Conservation (phyloP, 1,139 yeast species). For the Blastobotrys persicus region DNA sequence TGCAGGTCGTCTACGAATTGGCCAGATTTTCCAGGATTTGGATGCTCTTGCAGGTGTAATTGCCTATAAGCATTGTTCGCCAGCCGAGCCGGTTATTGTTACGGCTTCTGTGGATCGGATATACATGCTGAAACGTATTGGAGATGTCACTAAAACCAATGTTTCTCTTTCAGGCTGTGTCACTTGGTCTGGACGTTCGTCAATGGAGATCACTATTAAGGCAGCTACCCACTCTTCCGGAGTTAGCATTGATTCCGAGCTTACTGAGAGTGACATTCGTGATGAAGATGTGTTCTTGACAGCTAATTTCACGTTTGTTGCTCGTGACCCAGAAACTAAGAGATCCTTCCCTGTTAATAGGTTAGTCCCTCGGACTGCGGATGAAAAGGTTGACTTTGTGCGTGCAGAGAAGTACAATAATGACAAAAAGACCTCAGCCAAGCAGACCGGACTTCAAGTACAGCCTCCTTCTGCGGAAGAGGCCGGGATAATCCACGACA, state of each 20-base stretch:
- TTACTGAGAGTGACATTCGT: conserved; percentile 41
- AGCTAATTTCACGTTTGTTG: conserved; percentile 93
- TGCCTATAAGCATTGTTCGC: conserved; percentile 81
- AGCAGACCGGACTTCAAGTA: conserved; percentile 52
- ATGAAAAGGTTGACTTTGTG: conserved; percentile 78
- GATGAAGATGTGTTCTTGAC: conserved; percentile 63
- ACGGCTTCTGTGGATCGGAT: conserved; percentile 94
- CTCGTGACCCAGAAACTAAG: conserved; percentile 87
- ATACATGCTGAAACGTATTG: conserved; percentile 81
- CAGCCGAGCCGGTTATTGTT: conserved; percentile 89
- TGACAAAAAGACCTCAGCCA: conserved; percentile 75
- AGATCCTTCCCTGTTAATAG: conserved; percentile 82
- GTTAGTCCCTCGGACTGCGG: conserved; percentile 67
- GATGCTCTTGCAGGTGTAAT: conserved; percentile 88
- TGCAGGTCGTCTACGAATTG: conserved; percentile 83
- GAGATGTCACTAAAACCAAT: conserved; percentile 70
- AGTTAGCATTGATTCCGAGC: conserved; percentile 33
- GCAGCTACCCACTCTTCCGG: conserved; percentile 71
- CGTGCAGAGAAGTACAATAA: conserved; percentile 89
- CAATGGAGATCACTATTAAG: conserved; percentile 91
- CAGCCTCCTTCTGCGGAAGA: conserved; percentile 70
- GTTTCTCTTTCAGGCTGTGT: conserved; percentile 83
- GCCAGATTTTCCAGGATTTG: conserved; percentile 87
- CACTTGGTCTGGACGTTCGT: conserved; percentile 90
- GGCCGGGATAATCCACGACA: conserved; percentile 66